Conservation (phyloP, 768 basidiomycete species). For the Gelatoporia subvermispora region DNA sequence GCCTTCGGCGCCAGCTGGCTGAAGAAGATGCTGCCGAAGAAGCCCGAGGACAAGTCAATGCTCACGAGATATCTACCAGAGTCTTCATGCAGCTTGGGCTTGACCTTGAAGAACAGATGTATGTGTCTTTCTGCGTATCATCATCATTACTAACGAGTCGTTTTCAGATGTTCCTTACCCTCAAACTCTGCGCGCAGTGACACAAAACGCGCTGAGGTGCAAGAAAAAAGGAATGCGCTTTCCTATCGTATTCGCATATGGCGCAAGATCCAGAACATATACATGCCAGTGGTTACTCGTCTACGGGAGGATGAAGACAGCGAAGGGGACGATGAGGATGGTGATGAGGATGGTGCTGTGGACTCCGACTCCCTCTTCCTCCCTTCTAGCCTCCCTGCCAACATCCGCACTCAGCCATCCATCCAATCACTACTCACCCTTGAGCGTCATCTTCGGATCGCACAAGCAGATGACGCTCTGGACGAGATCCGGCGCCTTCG, state of each 20-base stretch:
- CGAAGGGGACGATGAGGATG: too few species aligned
- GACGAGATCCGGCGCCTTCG: constrained; percentile 7
- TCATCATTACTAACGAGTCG: too few species aligned
- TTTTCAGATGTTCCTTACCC: too few species aligned
- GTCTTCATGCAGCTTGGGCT: too few species aligned
- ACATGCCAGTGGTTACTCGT: constrained; percentile 9
- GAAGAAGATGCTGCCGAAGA: too few species aligned
- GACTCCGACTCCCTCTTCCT: not conserved
- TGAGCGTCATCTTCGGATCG: constrained; percentile 8
- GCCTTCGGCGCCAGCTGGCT: too few species aligned
- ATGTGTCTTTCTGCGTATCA: too few species aligned
- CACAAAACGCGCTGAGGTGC: not conserved
- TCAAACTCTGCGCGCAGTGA: too few species aligned
- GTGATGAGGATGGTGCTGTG: not conserved
- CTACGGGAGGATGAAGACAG: too few species aligned
- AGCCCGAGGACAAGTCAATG: too few species aligned
- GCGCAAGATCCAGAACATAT: constrained; percentile 7
- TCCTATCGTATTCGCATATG: constrained; percentile 5
- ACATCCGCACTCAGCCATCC: not conserved
- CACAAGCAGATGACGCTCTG: constrained; percentile 9
- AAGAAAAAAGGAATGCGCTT: constrained; percentile 6
- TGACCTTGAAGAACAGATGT: too few species aligned
- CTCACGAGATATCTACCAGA: too few species aligned
- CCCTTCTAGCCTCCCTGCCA: constrained; percentile 5
- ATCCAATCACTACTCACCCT: not conserved